Conservation (phyloP, 768 basidiomycete genomes). For the Suillus plorans region DNA sequence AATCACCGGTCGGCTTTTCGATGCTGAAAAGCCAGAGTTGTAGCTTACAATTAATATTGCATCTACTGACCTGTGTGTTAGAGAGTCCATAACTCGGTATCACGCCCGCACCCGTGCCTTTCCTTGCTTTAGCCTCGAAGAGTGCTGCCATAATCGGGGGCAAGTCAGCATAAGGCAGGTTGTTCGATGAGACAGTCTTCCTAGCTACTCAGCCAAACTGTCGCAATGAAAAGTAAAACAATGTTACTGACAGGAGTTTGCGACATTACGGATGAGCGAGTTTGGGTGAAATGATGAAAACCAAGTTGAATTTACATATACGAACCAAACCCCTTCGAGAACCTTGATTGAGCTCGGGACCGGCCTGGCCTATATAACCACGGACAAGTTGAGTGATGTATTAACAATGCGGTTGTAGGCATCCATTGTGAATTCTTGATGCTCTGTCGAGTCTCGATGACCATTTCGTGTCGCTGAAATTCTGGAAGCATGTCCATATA, state of each 20-base stretch:
- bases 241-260: constrained; percentile 34
- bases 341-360: neutral
- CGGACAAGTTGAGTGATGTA: too few species aligned
- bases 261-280: constrained; percentile 32
- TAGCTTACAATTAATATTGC: too few species aligned
- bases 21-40: too few species aligned
- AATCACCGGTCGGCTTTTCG: too few species aligned
- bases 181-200: constrained; percentile 44
- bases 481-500: neutral
- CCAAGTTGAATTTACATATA: neutral
- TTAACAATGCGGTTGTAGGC: too few species aligned
- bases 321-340: neutral
- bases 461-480: neutral
- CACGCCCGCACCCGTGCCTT: constrained; percentile 22
- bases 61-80: neutral
- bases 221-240: neutral
- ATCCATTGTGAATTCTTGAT: neutral
- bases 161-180: constrained; percentile 47
- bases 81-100: constrained; percentile 2
- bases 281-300: constrained; percentile 4
- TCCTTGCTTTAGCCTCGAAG: constrained; percentile 66
- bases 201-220: neutral
- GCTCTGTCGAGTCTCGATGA: neutral
- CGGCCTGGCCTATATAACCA: too few species aligned
- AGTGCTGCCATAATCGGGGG: constrained; percentile 49